phyloP scores from a whole-genome alignment of 139 green algal genomes.

The Chlorella sp. region DNA sequence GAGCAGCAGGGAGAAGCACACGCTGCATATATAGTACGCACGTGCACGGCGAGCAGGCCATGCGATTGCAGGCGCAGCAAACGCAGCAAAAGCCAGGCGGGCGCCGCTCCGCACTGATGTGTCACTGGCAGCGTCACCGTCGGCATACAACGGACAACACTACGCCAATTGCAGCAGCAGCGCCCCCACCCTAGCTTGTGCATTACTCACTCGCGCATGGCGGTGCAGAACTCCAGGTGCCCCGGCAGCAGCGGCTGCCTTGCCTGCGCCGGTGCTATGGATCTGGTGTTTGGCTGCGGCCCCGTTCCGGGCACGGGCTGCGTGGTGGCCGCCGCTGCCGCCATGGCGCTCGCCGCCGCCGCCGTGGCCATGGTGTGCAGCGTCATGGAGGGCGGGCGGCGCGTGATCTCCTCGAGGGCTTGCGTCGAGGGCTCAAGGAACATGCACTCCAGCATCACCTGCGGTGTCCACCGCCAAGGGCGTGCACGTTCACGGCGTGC shows the following conservation, averaged over 20 bases:
- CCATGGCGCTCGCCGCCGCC: neutral
- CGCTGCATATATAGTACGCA: neutral
- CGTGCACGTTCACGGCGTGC: neutral
- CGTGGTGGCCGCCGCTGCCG: neutral
- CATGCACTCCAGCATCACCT: conserved; percentile 56
- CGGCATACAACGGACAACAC: no score
- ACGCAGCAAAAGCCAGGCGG: no score
- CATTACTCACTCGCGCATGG: conserved; percentile 32
- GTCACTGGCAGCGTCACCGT: no score
- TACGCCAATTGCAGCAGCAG: no score
- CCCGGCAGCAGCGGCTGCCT: neutral
- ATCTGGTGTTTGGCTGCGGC: no score
- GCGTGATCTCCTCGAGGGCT: conserved; percentile 37
- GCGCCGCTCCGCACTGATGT: no score
- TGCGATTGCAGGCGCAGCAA: no score
- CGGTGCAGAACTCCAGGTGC: conserved; percentile 21
- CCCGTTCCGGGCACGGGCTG: neutral
- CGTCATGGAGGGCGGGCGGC: neutral
- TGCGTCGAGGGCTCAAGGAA: conserved; percentile 56
- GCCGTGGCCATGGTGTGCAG: neutral
- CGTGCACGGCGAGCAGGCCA: no score
- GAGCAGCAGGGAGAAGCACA: neutral
- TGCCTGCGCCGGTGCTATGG: neutral
- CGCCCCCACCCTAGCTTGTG: no score
- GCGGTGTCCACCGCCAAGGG: neutral